Percentiles rank a stretch among this genome's conserved stretches.
Evolutionary conservation across 441 rosid genomes (phyloP).

Genomic region (Caryocar brasiliense): DNA sequence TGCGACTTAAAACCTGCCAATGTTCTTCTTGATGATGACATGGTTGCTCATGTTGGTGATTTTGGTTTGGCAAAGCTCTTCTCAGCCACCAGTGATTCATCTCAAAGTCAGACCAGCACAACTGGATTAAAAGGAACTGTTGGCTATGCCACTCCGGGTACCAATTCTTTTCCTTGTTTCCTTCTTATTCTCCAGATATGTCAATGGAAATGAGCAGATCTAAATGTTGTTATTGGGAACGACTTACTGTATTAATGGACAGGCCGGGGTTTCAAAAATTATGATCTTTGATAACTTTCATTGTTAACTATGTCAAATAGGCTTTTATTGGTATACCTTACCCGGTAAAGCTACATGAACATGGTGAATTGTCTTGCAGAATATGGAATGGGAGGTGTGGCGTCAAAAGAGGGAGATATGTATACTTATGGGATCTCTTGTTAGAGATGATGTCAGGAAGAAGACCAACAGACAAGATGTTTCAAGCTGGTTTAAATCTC

Average conservation of each 20-base stretch:
- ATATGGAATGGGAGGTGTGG: background rate
- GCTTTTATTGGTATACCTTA: background rate
- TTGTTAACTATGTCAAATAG: background rate
- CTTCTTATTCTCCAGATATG: background rate
- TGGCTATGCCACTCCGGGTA: constrained; percentile 14
- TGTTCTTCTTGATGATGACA: constrained; percentile 14
- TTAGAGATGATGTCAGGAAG: constrained; percentile 6
- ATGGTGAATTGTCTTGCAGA: no score
- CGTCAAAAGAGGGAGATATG: constrained; percentile 5
- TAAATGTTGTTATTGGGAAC: no score
- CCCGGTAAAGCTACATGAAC: background rate
- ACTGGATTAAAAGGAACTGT: constrained; percentile 7
- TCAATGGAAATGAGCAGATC: background rate
- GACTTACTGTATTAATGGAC: background rate
- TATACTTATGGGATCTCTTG: constrained; percentile 8
- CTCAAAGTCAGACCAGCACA: background rate
- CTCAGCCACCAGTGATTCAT: background rate
- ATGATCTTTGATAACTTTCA: no score
- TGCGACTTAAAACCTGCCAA: constrained; percentile 21
- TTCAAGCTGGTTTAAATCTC: constrained; percentile 1
- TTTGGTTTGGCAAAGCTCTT: constrained; percentile 4
- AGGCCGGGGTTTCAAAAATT: no score
- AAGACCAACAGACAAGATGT: constrained; percentile 4
- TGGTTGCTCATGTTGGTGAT: constrained; percentile 7
- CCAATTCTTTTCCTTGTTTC: no score